Conservation (phyloP, 2,329 filamentous ascomycete species). For the Aureobasidium sp. region DNA sequence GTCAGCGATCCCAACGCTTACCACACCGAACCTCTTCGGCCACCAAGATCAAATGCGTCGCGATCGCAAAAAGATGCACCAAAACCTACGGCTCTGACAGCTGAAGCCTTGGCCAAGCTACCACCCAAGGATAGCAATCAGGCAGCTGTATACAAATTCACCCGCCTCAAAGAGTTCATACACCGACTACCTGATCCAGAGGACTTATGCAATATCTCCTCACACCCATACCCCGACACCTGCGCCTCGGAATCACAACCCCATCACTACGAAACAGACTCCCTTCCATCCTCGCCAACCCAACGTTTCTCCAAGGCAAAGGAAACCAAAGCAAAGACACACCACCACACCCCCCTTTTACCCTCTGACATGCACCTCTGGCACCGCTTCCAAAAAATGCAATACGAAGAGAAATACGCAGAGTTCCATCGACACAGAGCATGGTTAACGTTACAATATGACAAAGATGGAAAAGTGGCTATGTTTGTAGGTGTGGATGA, state of each 20-base stretch:
- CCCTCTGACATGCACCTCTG: background rate
- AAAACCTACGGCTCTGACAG: background rate
- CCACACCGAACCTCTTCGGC: background rate
- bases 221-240: too few relatives aligned
- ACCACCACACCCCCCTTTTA: background rate
- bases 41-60: background rate
- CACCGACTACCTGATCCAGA: background rate
- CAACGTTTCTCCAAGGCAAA: too few relatives aligned
- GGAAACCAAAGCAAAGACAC: too few relatives aligned
- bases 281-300: too few relatives aligned
- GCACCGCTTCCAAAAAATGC: background rate
- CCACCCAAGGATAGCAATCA: background rate
- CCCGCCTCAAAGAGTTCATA: background rate
- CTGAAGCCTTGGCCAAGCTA: background rate
- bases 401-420: background rate
- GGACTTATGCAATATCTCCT: too few relatives aligned
- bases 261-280: too few relatives aligned
- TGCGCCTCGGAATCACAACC: accelerated
- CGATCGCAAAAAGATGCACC: background rate
- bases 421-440: background rate
- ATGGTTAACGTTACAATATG: background rate
- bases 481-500: background rate
- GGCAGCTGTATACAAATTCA: background rate
- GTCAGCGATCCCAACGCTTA: background rate
- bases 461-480: background rate